Evolutionary conservation across 345 rosid species (phyloP), one percentile per base, ranked within the genome.

Genomic region (Populus davidiana): DNA sequence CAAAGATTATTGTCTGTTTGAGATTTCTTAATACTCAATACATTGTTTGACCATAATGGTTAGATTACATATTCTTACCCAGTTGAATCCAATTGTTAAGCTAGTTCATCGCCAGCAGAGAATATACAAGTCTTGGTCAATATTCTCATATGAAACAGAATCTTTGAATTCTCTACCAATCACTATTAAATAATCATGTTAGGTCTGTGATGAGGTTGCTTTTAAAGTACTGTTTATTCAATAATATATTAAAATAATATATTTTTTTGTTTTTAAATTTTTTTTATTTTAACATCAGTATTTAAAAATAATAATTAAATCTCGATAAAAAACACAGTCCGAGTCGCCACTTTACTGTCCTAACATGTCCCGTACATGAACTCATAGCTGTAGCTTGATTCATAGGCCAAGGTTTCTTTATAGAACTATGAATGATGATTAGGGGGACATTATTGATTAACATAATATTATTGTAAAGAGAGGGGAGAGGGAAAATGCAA

Each of bases 351-450:
- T 56, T 56, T 18, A 16, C 8, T 75, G 78, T 66, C 71, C 36
- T 3, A 44, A 66, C 71, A 66, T 75, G 71, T 75, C 16, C 36
- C 23, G 17, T 50, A 50, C 71, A 47, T 29, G 63, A 74, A 64
- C 4, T 64, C 69, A 29, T 43, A 36, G 21, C 31, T 59, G 13
- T n/a, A n/a, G 63, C 61, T 33, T 67, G 47, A 20, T 67, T 50
- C 74, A 33, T 5, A 50, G 13, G 17, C 41, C 8, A 17, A 38
- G 14, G 6, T 31, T 52, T 52, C 1, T 43, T 54, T 54, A 18
- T 23, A 39, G 6, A 66, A 76, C 56, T n/a, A 11, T n/a, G 17
- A 56, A 68, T 76, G 67, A 39, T 50, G 33, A 69, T 38, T 1
- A 52, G 38, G 38, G 72, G 43, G 78, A 67, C 21, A 49, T n/a